Conservation (phyloP, 2,329 filamentous ascomycete genomes). For the Diaporthe vaccinii region DNA sequence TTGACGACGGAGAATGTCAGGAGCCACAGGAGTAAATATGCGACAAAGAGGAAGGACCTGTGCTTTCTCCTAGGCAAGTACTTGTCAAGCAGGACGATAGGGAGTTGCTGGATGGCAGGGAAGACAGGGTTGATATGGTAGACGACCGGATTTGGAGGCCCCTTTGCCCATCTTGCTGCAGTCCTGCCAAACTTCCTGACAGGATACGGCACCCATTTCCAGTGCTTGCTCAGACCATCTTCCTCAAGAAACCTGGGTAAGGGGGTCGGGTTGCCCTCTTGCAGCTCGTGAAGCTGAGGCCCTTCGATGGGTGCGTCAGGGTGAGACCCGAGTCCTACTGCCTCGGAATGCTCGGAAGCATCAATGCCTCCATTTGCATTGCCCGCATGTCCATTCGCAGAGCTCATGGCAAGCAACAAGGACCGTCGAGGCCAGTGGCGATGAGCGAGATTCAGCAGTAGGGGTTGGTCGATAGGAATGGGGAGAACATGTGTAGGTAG, state of each 20-base stretch:
- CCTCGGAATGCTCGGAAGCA: slow-evolving; percentile 30
- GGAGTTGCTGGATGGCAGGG: slow-evolving; percentile 76
- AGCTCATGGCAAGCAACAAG: slow-evolving; percentile 33
- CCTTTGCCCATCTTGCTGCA: slow-evolving; percentile 64
- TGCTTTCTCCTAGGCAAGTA: slow-evolving; percentile 72
- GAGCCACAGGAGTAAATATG: slow-evolving; percentile 77
- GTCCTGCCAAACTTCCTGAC: slow-evolving; percentile 61
- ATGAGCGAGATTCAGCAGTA: not conserved
- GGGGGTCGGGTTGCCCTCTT: slow-evolving; percentile 58
- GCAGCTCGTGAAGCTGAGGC: slow-evolving; percentile 60
- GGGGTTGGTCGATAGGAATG: not conserved
- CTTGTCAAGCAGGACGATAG: slow-evolving; percentile 72
- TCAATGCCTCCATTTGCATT: slow-evolving; percentile 26
- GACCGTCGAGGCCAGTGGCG: not conserved
- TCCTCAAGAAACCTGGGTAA: slow-evolving; percentile 74
- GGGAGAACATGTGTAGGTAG: not conserved
- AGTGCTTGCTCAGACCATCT: slow-evolving; percentile 62
- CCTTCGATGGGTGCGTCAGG: slow-evolving; percentile 48
- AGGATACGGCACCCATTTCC: slow-evolving; percentile 72
- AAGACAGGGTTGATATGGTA: slow-evolving; percentile 72
- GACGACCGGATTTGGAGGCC: slow-evolving; percentile 66
- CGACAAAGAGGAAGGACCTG: slow-evolving; percentile 69
- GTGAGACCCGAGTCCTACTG: slow-evolving; percentile 41
- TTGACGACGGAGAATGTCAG: slow-evolving; percentile 78
- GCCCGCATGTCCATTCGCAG: slow-evolving; percentile 33